Percentiles rank a stretch among this genome's conserved stretches.
These are phyloP conservation scores for Cucurbitaria berberidis DNA, from an alignment of 2,329 filamentous ascomycete genomes.

Conservation along the genomic window DNA sequence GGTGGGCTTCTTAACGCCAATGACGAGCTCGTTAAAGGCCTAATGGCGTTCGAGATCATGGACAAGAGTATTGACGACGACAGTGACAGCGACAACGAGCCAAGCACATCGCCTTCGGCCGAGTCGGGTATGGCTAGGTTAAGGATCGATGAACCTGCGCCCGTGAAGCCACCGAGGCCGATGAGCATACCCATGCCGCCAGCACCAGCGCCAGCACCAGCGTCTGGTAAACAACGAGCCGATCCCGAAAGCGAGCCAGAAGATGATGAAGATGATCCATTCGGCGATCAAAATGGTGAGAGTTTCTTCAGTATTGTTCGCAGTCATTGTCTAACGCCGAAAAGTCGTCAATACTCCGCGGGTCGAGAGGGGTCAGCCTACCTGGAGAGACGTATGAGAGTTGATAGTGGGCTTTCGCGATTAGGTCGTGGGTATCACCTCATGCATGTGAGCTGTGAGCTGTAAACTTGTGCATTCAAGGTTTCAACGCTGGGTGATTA, in stretches of 20 bases:
- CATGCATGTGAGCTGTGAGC: no score
- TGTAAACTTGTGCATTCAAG: background rate
- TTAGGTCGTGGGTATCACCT: background rate
- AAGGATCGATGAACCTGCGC: constrained; percentile 52
- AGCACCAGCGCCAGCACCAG: constrained; percentile 32
- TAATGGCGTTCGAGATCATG: constrained; percentile 94
- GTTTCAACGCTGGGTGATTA: background rate
- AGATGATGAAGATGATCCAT: constrained; percentile 78
- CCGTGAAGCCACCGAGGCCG: constrained; percentile 58
- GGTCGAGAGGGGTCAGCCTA: constrained; percentile 38
- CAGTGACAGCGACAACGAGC: constrained; percentile 65
- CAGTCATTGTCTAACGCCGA: constrained; percentile 12
- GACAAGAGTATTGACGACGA: constrained; percentile 82
- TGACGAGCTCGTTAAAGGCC: constrained; percentile 89
- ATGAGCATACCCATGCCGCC: constrained; percentile 49
- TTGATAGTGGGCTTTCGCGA: background rate
- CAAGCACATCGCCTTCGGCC: constrained; percentile 26
- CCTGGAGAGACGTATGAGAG: constrained; percentile 51
- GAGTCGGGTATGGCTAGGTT: constrained; percentile 55
- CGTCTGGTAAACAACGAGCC: constrained; percentile 46
- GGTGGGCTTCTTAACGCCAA: constrained; percentile 92
- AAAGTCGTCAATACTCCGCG: constrained; percentile 61
- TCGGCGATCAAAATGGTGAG: constrained; percentile 76
- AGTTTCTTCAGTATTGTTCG: background rate
- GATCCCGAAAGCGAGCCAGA: constrained; percentile 64